Base-by-base conservation (phyloP, 805 yeast species). In the Candida ovalis region DNA sequence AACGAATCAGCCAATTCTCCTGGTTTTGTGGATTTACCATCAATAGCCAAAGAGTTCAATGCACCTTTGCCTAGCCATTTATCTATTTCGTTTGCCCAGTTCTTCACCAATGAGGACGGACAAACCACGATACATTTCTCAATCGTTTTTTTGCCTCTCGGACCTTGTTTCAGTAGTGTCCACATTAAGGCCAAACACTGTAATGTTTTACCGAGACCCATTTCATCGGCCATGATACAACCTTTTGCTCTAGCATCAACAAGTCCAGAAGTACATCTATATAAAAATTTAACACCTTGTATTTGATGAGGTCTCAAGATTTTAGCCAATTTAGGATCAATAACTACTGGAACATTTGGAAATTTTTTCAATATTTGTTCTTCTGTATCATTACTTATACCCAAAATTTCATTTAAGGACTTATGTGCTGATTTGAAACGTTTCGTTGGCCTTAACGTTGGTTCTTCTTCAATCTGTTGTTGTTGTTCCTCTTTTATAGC, bases 221-320 rank as follows among this genome's bases (percentile, higher is more conserved):
- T 90, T 66, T 88, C 97, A 69, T 90, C 97, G 0, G 97, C 97
- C 98, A 92, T 92, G 44, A 92, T 92, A 62, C 97, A 92, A 2
- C 99, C 99, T 60, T 86, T 81, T 0, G 97, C 97, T 30, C 85
- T 74, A 7, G 88, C 78, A 62, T 86, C 89, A 24, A 84, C 78
- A 30, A 91, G 68, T 0, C 99, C 99, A 1, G 97, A 78, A 0
- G 96, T 89, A 67, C 99, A 92, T 47, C 91, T 71, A 60, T 90
- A 94, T 49, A 94, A 69, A 63, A 94, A 94, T 64, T 88, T 81
- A 38, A 92, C 97, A 53, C 99, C 99, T 43, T 92, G 96, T 4
- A 94, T 83, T 66, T 94, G 99, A 72, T 94, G 99, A 0, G 99
- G 99, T 55, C 99, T 78, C 42, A 94, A 72, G 39, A 88, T 83